Conservation (phyloP, 148 eudicot genomes). For the Vaccinium vitisidaea region DNA sequence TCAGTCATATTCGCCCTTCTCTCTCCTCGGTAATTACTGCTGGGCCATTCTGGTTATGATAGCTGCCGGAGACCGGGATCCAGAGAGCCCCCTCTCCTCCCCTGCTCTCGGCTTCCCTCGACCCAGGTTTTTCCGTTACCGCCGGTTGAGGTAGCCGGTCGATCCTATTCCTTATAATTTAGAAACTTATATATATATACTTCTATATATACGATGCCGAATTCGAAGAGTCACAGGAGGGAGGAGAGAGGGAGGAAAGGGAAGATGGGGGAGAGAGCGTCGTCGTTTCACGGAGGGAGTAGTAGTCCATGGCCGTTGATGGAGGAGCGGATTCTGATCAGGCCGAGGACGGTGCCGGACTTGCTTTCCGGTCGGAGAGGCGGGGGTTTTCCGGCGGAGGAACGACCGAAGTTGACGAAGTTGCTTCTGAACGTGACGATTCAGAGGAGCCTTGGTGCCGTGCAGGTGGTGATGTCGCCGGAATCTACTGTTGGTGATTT, state of each 20-base stretch:
- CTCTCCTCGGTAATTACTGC: neutral
- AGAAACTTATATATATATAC: neutral
- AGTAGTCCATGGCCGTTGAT: constrained; percentile 3
- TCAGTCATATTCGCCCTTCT: neutral
- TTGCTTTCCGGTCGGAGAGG: constrained; percentile 21
- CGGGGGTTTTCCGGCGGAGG: constrained; percentile 1
- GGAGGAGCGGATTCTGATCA: constrained; percentile 20
- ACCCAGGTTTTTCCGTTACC: constrained; percentile 42
- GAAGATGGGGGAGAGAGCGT: constrained; percentile 37
- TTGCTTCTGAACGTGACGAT: constrained; percentile 65
- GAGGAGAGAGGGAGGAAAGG: constrained; percentile 16
- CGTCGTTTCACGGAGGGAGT: constrained; percentile 50
- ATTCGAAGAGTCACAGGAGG: constrained; percentile 35
- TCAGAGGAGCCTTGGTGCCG: constrained; percentile 65
- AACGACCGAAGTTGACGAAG: constrained; percentile 47
- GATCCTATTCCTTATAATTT: neutral
- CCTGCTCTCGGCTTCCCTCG: constrained; percentile 38
- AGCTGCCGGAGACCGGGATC: constrained; percentile 22
- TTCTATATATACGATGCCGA: constrained; percentile 33
- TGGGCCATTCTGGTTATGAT: constrained; percentile 33
- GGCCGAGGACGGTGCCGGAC: constrained; percentile 76
- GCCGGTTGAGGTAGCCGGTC: constrained; percentile 32
- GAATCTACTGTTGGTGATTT: constrained; percentile 61
- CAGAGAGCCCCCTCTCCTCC: constrained; percentile 32
- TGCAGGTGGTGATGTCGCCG: constrained; percentile 56